Evolutionary conservation across 2,329 filamentous ascomycete genomes (phyloP), one percentile per base, ranked within the genome.

Genomic region (Pseudogymnoascus pannorum): DNA sequence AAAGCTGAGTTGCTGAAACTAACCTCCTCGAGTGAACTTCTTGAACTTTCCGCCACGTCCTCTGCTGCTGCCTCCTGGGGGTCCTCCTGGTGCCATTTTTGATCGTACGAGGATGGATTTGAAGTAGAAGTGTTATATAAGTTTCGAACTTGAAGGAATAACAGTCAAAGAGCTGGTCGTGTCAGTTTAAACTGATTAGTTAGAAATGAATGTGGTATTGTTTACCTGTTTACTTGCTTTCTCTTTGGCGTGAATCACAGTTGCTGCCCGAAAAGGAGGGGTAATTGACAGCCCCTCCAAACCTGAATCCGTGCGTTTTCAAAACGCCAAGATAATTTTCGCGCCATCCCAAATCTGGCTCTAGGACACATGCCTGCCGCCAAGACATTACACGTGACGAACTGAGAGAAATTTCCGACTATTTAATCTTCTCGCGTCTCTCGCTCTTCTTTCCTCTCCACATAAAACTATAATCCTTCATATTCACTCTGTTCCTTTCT

Each of bases 11-110:
- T 12, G 20, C 18, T 48, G 64, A 66, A 58, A 71, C 82, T 69
- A 77, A 93, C 93, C 92, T 82, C 93, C 93, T 77, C 93, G 84
- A 69, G 91, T 92, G 68, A 88, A 91, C 80, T 97, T 97, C 79
- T 86, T 89, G 76, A 93, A 96, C 78, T 97, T 97, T 76, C 92
- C 91, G 70, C 89, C 92, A 73, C 92, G 89, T 69, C 91, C 92
- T 73, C 91, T 74, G 68, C 75, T 74, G 68, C 75, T 75, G 64
- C 61, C 68, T 26, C 70, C 72, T 68, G 70, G 68, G 57, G 71
- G 69, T 67, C 71, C 71, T 67, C 71, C 83, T 66, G 87, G 79
- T 74, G 81, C 81, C 76, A 79, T 82, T 65, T 64, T 70, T 66
- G 60, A 44, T 61, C 24, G 16, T 36, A 7, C 36, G 26, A 31